phyloP scores from a whole-genome alignment of 176 grass and related monocot genomes.

The Zoysia japonica region DNA sequence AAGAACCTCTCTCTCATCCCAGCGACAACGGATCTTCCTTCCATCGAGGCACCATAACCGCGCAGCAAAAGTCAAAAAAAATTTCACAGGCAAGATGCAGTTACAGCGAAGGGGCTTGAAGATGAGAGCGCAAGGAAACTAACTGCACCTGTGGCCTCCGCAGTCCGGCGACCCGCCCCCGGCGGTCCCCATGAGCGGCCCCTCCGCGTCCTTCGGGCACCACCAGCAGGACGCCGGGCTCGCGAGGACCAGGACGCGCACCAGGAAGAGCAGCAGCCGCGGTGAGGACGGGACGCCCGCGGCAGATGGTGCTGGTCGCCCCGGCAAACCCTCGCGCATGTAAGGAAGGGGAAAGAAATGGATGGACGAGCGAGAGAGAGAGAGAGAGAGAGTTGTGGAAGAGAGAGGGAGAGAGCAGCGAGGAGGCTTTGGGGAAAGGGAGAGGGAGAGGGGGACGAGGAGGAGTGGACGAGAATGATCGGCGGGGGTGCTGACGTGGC shows the following conservation, averaged over 20 bases:
- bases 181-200: slow-evolving; percentile 41
- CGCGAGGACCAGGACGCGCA: not conserved
- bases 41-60: not conserved
- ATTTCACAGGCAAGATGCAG: too few relatives aligned
- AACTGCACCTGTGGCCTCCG: slow-evolving; percentile 35
- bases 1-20: too few relatives aligned
- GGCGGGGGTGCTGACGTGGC: slow-evolving; percentile 36
- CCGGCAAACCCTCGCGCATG: slow-evolving; percentile 40
- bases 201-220: not conserved
- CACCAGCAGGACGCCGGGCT: not conserved
- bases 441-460: not conserved
- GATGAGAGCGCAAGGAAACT: not conserved
- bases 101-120: not conserved
- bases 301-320: slow-evolving; percentile 29
- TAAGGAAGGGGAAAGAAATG: not conserved
- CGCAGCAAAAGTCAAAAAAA: not conserved
- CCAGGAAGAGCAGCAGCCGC: not conserved
- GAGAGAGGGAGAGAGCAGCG: not conserved
- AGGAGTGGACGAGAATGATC: slow-evolving; percentile 50
- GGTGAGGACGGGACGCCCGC: not conserved
- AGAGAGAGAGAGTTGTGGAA: not conserved
- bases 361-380: not conserved
- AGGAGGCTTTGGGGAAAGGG: not conserved
- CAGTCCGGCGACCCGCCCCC: slow-evolving; percentile 30
- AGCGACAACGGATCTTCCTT: not conserved